Evolutionary conservation across 495 filamentous ascomycete genomes (phyloP).

Genomic region (Annulohypoxylon moriforme): DNA sequence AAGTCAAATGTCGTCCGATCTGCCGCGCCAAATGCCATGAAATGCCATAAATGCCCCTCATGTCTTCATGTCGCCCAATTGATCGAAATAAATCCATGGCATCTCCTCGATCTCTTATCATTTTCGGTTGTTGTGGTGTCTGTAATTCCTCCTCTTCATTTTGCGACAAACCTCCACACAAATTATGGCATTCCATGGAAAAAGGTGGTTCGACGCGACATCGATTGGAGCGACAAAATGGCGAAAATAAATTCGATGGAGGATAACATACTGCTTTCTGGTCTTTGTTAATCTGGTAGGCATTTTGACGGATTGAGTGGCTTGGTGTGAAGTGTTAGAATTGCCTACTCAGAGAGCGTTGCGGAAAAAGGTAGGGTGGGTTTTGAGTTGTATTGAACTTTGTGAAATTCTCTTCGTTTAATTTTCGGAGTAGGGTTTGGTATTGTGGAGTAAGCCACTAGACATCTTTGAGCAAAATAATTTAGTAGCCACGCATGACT

Average conservation of each 20-base stretch:
- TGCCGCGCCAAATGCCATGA: conserved; percentile 35
- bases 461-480: not conserved
- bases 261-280: conserved; percentile 78
- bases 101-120: not conserved
- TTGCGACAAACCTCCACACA: conserved; percentile 8
- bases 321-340: conserved; percentile 37
- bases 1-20: conserved; percentile 11
- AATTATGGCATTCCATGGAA: conserved; percentile 23
- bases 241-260: conserved; percentile 23
- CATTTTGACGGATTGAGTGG: conserved; percentile 64
- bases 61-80: not conserved
- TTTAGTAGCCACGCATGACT: conserved; percentile 12
- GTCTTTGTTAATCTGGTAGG: conserved; percentile 86
- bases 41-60: conserved; percentile 6
- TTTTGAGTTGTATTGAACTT: conserved; percentile 33
- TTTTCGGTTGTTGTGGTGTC: not conserved
- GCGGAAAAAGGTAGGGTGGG: conserved; percentile 26
- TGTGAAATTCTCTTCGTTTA: conserved; percentile 46
- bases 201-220: conserved; percentile 18
- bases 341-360: conserved; percentile 38
- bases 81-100: not conserved
- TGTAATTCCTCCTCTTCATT: conserved; percentile 19
- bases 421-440: conserved; percentile 44
- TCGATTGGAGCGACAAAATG: conserved; percentile 41
- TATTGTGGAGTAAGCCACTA: conserved; percentile 27